Evolutionary conservation across 805 yeast genomes (phyloP).

Genomic region (Myxozyma melibiosi): DNA sequence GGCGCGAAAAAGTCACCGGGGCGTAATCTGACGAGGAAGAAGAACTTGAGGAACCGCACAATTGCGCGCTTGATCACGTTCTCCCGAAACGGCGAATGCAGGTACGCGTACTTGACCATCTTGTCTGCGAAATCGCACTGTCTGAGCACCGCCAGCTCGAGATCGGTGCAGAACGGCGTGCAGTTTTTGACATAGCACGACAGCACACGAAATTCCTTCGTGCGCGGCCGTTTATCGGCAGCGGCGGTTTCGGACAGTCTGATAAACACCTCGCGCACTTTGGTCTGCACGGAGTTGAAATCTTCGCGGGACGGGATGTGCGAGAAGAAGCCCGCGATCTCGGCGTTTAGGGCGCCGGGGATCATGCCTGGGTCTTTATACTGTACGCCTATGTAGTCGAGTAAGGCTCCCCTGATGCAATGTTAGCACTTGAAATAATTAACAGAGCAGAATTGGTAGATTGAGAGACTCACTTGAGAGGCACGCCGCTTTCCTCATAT

Average conservation of each 20-base stretch:
- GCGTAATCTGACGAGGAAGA: constrained; percentile 6
- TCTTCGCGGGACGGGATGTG: neutral
- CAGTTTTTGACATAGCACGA: constrained; percentile 3
- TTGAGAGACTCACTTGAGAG: constrained; percentile 8
- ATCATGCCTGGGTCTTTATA: too few species aligned
- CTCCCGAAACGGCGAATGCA: constrained; percentile 25
- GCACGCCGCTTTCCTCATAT: neutral
- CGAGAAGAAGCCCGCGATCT: too few species aligned
- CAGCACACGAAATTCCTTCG: too few species aligned
- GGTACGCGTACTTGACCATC: constrained; percentile 32
- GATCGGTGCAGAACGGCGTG: constrained; percentile 22
- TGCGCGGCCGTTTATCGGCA: too few species aligned
- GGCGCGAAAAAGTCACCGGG: constrained; percentile 25
- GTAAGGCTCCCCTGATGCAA: neutral
- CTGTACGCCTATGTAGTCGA: neutral
- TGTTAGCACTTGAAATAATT: too few species aligned
- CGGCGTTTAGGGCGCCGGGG: too few species aligned
- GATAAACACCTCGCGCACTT: neutral
- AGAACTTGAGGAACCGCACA: constrained; percentile 19
- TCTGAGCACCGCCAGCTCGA: constrained; percentile 32
- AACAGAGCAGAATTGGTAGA: too few species aligned
- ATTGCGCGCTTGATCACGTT: constrained; percentile 12
- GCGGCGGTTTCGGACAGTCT: neutral
- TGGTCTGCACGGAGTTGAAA: neutral
- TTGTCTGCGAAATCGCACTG: constrained; percentile 28